Evolutionary conservation across 2,329 filamentous ascomycete genomes (phyloP), one percentile per base, ranked within the genome.

Genomic region (Beauveria bassiana): DNA sequence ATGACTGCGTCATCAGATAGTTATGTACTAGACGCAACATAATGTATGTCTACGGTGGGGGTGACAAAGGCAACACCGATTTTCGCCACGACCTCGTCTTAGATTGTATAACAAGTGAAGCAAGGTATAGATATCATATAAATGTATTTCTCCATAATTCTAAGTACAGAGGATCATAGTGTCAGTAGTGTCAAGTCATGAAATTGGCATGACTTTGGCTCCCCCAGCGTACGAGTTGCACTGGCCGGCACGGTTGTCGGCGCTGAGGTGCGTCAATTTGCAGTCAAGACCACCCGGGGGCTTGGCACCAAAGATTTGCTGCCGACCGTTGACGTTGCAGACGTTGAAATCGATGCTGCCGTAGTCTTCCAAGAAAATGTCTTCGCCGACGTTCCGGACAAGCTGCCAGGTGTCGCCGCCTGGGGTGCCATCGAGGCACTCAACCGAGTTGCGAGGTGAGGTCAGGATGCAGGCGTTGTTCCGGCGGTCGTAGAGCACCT

Each of bases 391-490:
- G 61, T 31, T 18, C 14, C 4, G 3, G 24, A 24, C 47, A 7
- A 59, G 16, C 34, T 34, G 14, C 57, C 57, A 59, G 1, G 57
- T 59, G 34, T 70, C 68, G 24, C 65, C 64, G 20, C 71, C 70
- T 1, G 69, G 70, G 1, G 66, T 73, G 20, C 68, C 68, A 51
- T 74, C 72, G 43, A 72, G 68, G 9, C 72, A 74, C 55, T 71
- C 68, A 45, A 74, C 64, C 22, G 65, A 62, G 20, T 66, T 64
- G 24, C 66, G 61, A 18, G 66, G 50, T 5, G 40, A 64, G 47
- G 63, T 61, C 61, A 73, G 62, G 61, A 72, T 72, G 64, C 72
- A 74, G n/a, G 72, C 70, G 57, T 71, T 72, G 64, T 68, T 66
- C 62, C 61, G 63, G 40, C 61, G 61, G 43, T 74, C 71, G 18